These are phyloP conservation scores for Talaromyces sp. DNA, from an alignment of 2,329 filamentous ascomycete genomes.

Conservation along the genomic window DNA sequence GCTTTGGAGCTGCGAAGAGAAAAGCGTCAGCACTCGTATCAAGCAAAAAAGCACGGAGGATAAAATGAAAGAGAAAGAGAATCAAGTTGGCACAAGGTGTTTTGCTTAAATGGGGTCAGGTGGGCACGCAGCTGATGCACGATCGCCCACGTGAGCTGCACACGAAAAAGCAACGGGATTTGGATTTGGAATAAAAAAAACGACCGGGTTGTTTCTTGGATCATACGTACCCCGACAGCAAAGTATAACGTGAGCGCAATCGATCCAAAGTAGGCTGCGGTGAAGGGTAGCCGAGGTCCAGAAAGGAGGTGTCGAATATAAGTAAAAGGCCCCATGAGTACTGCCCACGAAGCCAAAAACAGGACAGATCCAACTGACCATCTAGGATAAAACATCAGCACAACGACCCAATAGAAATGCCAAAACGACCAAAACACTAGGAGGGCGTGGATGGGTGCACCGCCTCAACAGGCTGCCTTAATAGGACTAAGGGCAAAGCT, in stretches of 20 bases:
- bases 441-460: not conserved
- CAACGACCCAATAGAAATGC: not conserved
- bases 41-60: conserved; percentile 9
- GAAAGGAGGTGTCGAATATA: conserved; percentile 84
- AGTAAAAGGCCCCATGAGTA: conserved; percentile 82
- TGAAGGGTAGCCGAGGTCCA: conserved; percentile 81
- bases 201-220: not conserved
- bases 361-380: conserved; percentile 91
- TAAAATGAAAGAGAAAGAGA: conserved; percentile 11
- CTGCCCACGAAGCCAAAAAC: conserved; percentile 88
- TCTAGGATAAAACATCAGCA: conserved; percentile 44
- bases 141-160: not conserved
- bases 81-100: not conserved
- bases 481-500: not conserved
- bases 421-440: not conserved
- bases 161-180: not conserved
- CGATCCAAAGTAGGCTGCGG: conserved; percentile 88
- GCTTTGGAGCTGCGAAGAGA: conserved; percentile 62
- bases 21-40: conserved; percentile 16
- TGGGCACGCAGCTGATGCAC: not conserved
- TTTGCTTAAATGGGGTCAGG: not conserved
- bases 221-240: conserved; percentile 73
- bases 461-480: not conserved
- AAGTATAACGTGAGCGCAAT: conserved; percentile 89
- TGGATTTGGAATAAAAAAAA: conserved; percentile 11